A percentile compares a stretch with the other conserved stretches of the same genome.
Conservation (phyloP, 768 basidiomycete species). For the Tephrocybe sp. region DNA sequence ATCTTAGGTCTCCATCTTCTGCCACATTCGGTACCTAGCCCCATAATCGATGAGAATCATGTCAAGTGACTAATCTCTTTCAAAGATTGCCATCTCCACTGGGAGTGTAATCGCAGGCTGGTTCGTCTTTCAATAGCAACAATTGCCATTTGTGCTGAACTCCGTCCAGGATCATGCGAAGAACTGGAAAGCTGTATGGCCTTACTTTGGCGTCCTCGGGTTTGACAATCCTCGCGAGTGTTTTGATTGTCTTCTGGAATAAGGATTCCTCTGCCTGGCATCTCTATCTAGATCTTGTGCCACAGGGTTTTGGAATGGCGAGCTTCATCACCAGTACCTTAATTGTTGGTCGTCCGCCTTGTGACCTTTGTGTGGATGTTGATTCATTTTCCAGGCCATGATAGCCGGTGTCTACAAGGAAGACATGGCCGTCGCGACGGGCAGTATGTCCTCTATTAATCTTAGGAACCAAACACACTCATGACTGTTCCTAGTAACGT, state of each 20-base stretch:
- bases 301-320: constrained; percentile 83
- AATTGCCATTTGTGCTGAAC: constrained; percentile 9
- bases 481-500: constrained; percentile 61
- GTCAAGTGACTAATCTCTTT: constrained; percentile 17
- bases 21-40: constrained; percentile 76
- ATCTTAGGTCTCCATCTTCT: constrained; percentile 76
- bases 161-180: constrained; percentile 71
- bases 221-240: constrained; percentile 57
- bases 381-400: constrained; percentile 63
- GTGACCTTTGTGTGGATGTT: constrained; percentile 9
- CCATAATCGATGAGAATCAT: constrained; percentile 14
- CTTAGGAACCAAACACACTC: constrained; percentile 8
- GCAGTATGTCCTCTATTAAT: constrained; percentile 60
- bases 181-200: constrained; percentile 81
- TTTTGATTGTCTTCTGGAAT: constrained; percentile 67
- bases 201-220: constrained; percentile 69
- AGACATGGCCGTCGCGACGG: constrained; percentile 87
- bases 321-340: constrained; percentile 84
- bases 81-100: constrained; percentile 72
- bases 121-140: constrained; percentile 37
- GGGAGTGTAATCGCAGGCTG: constrained; percentile 91
- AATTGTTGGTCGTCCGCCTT: constrained; percentile 55
- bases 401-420: constrained; percentile 78
- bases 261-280: constrained; percentile 58
- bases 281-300: constrained; percentile 77